Conservation (phyloP, 2,329 filamentous ascomycete genomes). For the Apiospora pterosperma region DNA sequence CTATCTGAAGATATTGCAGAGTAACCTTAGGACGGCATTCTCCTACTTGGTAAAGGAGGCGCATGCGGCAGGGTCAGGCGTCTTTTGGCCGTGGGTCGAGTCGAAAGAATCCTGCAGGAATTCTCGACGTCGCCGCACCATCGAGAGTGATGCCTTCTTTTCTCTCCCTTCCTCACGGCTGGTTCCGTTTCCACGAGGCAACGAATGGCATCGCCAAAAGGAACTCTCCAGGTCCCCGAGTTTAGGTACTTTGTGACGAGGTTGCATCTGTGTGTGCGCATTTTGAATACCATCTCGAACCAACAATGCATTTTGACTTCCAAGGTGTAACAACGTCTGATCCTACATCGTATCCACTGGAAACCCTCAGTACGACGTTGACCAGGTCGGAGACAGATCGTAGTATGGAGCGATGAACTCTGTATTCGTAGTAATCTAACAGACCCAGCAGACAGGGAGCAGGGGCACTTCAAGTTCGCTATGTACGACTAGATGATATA, state of each 20-base stretch:
- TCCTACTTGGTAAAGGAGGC: neutral
- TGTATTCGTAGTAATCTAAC: neutral
- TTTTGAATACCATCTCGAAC: neutral
- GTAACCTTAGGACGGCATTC: neutral
- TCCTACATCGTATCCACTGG: neutral
- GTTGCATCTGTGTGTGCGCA: neutral
- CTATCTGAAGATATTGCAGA: neutral
- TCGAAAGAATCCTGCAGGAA: neutral
- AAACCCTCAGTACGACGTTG: neutral
- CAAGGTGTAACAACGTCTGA: neutral
- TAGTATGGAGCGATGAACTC: neutral
- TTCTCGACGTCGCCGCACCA: neutral
- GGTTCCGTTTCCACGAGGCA: neutral
- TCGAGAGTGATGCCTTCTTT: neutral
- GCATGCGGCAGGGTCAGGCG: neutral
- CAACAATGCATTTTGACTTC: neutral
- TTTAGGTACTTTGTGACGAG: neutral
- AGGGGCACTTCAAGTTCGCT: neutral
- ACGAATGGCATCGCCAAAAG: neutral
- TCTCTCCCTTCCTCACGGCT: neutral
- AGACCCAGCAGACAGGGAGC: neutral
- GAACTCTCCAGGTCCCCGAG: neutral
- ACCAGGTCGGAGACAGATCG: neutral
- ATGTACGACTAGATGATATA: too few species aligned
- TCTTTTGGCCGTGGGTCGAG: neutral